Evolutionary conservation across 371 early-diverging fungal genomes (phyloP).

Genomic region (Lichtheimia corymbifera): DNA sequence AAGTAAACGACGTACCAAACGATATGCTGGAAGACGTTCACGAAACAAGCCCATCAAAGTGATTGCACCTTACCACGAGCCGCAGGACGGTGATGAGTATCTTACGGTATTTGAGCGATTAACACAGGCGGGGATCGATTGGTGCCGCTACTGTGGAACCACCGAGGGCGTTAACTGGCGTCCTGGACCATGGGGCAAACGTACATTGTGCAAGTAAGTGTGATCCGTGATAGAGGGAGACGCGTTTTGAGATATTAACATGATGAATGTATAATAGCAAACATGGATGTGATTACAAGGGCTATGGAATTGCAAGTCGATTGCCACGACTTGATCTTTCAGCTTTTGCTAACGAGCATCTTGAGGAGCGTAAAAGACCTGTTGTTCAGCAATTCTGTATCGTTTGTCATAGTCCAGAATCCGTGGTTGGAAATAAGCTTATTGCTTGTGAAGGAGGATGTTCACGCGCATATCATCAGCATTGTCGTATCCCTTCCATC

Average conservation of each 20-base stretch:
- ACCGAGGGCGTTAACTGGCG: conserved; percentile 77
- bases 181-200: conserved; percentile 80
- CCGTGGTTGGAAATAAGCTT: conserved; percentile 15
- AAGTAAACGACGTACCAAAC: conserved; percentile 12
- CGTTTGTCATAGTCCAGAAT: conserved; percentile 29
- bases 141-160: conserved; percentile 80
- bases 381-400: conserved; percentile 39
- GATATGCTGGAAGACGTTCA: conserved; percentile 8
- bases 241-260: neutral
- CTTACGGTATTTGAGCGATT: conserved; percentile 42
- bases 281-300: conserved; percentile 49
- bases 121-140: conserved; percentile 50
- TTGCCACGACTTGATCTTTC: conserved; percentile 40
- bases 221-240: neutral
- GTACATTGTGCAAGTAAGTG: conserved; percentile 72
- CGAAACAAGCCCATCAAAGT: neutral
- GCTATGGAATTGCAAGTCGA: conserved; percentile 40
- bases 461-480: conserved; percentile 35
- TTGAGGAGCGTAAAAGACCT: conserved; percentile 35
- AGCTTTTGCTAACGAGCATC: conserved; percentile 26
- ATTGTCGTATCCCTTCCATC: conserved; percentile 13
- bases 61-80: neutral
- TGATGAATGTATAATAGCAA: conserved; percentile 20
- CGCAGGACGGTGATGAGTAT: conserved; percentile 6
- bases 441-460: conserved; percentile 37